Percentiles rank a stretch among this genome's conserved stretches.
Conservation (phyloP, 2,329 filamentous ascomycete genomes). For the Cryphonectria japonica region DNA sequence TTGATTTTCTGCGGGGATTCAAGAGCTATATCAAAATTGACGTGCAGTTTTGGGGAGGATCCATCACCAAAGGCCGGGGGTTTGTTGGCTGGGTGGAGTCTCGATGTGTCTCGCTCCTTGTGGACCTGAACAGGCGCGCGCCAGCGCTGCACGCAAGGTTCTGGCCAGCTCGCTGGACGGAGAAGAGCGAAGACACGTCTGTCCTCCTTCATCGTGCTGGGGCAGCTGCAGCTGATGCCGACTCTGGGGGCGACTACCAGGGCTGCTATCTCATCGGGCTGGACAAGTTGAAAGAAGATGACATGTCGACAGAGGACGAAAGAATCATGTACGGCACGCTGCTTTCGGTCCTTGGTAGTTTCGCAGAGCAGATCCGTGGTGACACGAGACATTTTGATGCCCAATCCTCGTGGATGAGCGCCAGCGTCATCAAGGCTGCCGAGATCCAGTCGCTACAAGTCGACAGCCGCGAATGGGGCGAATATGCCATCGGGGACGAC, state of each 20-base stretch:
- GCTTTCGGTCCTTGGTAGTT: conserved; percentile 48
- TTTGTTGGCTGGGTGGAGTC: conserved; percentile 69
- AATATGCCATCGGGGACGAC: conserved; percentile 46
- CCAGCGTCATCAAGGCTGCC: conserved; percentile 42
- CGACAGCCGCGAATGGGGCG: conserved; percentile 55
- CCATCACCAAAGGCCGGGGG: conserved; percentile 55
- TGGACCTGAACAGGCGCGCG: conserved; percentile 59
- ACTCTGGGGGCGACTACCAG: conserved; percentile 57
- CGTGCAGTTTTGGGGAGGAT: conserved; percentile 67
- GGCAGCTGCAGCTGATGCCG: conserved; percentile 29
- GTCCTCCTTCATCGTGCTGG: conserved; percentile 27
- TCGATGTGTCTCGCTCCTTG: conserved; percentile 59
- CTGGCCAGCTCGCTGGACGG: conserved; percentile 65
- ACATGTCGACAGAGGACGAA: conserved; percentile 45
- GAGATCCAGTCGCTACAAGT: conserved; percentile 49
- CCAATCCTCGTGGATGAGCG: conserved; percentile 53
- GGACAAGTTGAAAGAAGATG: conserved; percentile 36
- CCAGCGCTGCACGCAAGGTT: conserved; percentile 58
- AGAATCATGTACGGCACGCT: conserved; percentile 49
- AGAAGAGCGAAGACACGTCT: conserved; percentile 33
- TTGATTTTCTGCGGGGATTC: conserved; percentile 56
- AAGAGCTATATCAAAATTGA: conserved; percentile 63
- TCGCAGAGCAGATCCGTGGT: conserved; percentile 51
- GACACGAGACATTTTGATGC: conserved; percentile 55
- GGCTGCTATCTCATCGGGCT: conserved; percentile 67